These are phyloP conservation scores for Colletotrichum spinosum DNA, from an alignment of 2,329 filamentous ascomycete species.

Conservation along the genomic window DNA sequence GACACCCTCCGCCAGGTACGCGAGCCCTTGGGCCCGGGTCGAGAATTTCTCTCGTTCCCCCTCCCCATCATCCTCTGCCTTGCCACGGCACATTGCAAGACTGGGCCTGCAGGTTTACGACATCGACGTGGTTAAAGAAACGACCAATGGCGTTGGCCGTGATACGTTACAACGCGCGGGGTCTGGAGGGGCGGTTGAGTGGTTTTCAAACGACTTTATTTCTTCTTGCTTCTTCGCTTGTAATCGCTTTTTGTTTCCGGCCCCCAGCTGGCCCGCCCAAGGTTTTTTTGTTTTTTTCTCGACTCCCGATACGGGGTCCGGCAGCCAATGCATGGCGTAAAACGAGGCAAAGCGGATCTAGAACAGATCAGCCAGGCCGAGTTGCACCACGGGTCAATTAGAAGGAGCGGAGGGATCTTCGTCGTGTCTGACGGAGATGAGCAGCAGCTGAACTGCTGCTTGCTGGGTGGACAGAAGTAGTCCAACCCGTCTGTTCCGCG, in stretches of 20 bases:
- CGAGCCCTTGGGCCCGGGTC: too few relatives aligned
- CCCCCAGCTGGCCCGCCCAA: constrained; percentile 4
- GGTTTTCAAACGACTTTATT: constrained; percentile 24
- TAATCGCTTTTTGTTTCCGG: constrained; percentile 7
- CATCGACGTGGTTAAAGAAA: constrained; percentile 25
- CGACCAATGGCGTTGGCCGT: constrained; percentile 16
- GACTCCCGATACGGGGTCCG: constrained; percentile 4
- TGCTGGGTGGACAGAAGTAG: background rate
- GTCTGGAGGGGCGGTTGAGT: constrained; percentile 22
- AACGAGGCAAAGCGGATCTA: constrained; percentile 18
- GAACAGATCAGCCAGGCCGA: constrained; percentile 17
- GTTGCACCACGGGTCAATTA: constrained; percentile 18
- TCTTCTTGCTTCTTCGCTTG: constrained; percentile 18
- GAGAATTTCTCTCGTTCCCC: background rate
- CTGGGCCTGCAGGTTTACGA: constrained; percentile 22
- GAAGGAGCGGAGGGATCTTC: constrained; percentile 22
- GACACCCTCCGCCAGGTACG: too few relatives aligned
- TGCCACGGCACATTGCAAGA: constrained; percentile 15
- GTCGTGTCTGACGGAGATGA: constrained; percentile 2
- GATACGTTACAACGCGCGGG: constrained; percentile 19
- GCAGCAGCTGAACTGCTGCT: constrained; percentile 6
- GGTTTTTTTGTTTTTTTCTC: constrained; percentile 8
- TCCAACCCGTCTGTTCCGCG: constrained; percentile 29
- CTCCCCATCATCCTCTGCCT: background rate
- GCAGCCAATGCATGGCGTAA: constrained; percentile 1